Base-by-base conservation (phyloP, 768 basidiomycete species). In the Mycena crocata region DNA sequence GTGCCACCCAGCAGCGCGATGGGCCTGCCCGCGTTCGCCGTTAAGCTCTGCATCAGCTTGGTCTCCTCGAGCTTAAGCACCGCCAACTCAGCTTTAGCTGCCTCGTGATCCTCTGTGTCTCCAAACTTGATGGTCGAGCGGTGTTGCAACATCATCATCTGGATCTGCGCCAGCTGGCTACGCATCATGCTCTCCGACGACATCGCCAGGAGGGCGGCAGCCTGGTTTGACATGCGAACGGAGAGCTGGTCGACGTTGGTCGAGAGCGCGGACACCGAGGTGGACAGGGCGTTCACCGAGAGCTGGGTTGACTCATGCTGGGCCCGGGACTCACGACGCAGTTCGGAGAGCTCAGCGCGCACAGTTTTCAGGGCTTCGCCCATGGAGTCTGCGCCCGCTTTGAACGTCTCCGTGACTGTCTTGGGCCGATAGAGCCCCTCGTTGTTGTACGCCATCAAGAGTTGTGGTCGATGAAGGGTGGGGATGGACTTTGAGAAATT, bases 401-500 rank as follows among this genome's bases (percentile, higher is more conserved):
- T 24, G 39, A 55, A 26, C 24, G 48, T 49, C 48, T 49, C 15
- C 15, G 35, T 42, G 4, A 55, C 28, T 3, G 54, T 28, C 15
- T 13, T 55, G 34, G 54, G 35, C 24, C 54, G 54, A 30, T 55
- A 55, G 24, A 55, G 23, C 13, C 54, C 37, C 23, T 55, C 54
- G n/a, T 51, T 51, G 30, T 51, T 51, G 50, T 12, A 51, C 4
- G 50, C 28, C 21, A 51, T 7, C 4, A 51, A 21, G 17, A 51
- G 6, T 21, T 51, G 50, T 28, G 50, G 31, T 6, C 32, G 50
- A 21, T 51, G 50, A 6, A 51, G 5, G 9, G 17, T 32, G n/a
- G 50, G 31, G n/a, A 51, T 51, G 8, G 8, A 32, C 6, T 9
- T 9, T 32, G 7, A 32, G 30, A 32, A 51, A 4, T 32, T 4